These are phyloP conservation scores for Cyberlindnera petersonii DNA, from an alignment of 805 yeast species.

Conservation along the genomic window DNA sequence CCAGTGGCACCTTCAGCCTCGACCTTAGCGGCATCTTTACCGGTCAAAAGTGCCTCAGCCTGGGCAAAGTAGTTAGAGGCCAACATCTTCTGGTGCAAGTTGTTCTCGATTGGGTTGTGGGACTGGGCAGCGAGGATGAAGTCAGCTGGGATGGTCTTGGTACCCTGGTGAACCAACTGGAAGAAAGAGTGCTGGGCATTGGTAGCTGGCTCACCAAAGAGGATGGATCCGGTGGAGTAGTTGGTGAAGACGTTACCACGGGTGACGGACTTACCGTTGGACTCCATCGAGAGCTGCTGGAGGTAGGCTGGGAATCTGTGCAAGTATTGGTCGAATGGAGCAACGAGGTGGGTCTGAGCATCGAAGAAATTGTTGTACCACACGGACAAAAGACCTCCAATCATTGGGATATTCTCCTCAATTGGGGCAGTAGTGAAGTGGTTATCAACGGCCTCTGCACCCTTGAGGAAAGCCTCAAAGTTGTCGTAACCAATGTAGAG, in stretches of 20 bases:
- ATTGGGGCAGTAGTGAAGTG: conserved; percentile 84
- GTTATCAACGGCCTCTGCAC: conserved; percentile 96
- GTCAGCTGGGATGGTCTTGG: conserved; percentile 95
- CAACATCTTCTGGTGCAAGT: conserved; percentile 94
- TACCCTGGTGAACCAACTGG: conserved; percentile 99
- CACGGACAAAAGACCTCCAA: conserved; percentile 90
- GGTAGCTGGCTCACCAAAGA: conserved; percentile 98
- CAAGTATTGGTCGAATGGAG: conserved; percentile 97
- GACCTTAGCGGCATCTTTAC: conserved; percentile 82
- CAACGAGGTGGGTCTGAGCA: conserved; percentile 97
- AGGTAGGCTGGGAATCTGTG: conserved; percentile 99
- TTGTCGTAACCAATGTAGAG: conserved; percentile 93
- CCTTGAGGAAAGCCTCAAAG: conserved; percentile 87
- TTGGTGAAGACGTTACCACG: conserved; percentile 86
- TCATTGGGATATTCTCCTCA: conserved; percentile 85
- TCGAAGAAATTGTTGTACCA: conserved; percentile 99
- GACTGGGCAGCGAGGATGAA: conserved; percentile 96
- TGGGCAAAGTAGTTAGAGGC: conserved; percentile 99
- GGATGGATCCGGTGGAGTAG: conserved; percentile 93
- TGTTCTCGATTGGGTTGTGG: conserved; percentile 93
- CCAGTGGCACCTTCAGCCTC: conserved; percentile 87
- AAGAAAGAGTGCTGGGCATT: conserved; percentile 99
- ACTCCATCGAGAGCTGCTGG: conserved; percentile 98
- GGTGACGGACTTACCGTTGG: conserved; percentile 96
- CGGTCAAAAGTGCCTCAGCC: conserved; percentile 96